These are phyloP conservation scores for Mycena crocata DNA, from an alignment of 768 basidiomycete species.

Conservation along the genomic window DNA sequence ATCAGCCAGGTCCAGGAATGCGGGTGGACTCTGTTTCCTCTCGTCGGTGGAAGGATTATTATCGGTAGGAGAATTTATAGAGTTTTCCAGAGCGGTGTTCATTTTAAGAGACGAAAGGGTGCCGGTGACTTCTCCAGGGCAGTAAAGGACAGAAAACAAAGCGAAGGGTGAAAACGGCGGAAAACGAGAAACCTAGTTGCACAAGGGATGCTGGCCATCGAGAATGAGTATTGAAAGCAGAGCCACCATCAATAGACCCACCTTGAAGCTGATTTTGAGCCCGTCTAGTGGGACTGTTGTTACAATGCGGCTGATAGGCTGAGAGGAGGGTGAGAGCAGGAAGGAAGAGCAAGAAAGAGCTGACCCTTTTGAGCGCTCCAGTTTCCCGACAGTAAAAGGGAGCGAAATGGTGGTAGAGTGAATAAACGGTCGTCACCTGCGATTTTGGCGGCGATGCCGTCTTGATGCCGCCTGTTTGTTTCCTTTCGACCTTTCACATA, in stretches of 20 bases:
- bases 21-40: constrained; percentile 89
- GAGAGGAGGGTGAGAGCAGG: constrained; percentile 33
- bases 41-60: constrained; percentile 74
- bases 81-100: constrained; percentile 77
- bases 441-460: constrained; percentile 3
- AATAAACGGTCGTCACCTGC: constrained; percentile 59
- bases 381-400: constrained; percentile 47
- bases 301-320: constrained; percentile 77
- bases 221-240: constrained; percentile 39
- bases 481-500: constrained; percentile 1
- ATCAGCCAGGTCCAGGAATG: constrained; percentile 93
- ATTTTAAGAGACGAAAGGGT: constrained; percentile 63
- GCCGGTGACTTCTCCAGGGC: constrained; percentile 63
- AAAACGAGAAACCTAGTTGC: constrained; percentile 72
- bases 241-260: constrained; percentile 50
- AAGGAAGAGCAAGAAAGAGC: constrained; percentile 35
- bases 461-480: constrained; percentile 13
- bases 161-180: constrained; percentile 56
- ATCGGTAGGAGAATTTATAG: constrained; percentile 74
- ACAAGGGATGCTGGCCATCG: constrained; percentile 68
- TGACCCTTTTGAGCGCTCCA: constrained; percentile 62
- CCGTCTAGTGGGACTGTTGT: constrained; percentile 82
- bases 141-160: constrained; percentile 69
- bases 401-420: constrained; percentile 48
- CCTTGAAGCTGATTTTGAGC: constrained; percentile 80